phyloP scores from a whole-genome alignment of 1,284 basidiomycete species.

The Fomitopsis pinicola region DNA sequence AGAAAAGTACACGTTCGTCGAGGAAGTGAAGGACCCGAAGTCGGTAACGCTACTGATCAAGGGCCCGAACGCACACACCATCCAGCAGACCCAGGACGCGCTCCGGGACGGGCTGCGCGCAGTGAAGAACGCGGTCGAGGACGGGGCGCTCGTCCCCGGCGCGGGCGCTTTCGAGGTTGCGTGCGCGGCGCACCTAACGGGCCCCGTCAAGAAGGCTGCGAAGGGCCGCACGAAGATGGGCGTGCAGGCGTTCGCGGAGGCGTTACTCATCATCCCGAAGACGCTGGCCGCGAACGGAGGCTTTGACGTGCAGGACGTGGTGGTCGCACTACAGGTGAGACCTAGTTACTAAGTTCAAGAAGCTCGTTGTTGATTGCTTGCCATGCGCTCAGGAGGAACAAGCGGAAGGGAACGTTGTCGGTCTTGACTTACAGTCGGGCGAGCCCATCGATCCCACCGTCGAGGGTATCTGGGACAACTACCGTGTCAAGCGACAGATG shows the following conservation, averaged over 20 bases:
- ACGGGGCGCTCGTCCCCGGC: constrained; percentile 85
- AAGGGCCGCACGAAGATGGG: constrained; percentile 98
- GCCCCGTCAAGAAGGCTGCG: constrained; percentile 79
- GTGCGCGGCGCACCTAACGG: constrained; percentile 81
- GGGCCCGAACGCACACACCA: constrained; percentile 97
- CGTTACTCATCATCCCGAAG: constrained; percentile 93
- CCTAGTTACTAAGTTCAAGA: constrained; percentile 6
- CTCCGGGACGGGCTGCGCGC: constrained; percentile 94
- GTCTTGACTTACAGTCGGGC: constrained; percentile 89
- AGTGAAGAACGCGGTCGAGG: constrained; percentile 97
- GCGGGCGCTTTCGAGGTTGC: constrained; percentile 97
- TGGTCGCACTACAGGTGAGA: constrained; percentile 83
- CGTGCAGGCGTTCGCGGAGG: constrained; percentile 96
- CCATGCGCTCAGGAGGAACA: constrained; percentile 73
- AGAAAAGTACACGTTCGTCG: constrained; percentile 98
- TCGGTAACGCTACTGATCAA: constrained; percentile 96
- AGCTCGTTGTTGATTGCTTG: constrained; percentile 9
- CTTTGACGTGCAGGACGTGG: constrained; percentile 94
- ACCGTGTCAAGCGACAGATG: constrained; percentile 98
- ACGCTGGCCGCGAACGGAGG: constrained; percentile 96
- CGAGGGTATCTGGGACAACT: constrained; percentile 99
- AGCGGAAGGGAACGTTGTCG: constrained; percentile 87
- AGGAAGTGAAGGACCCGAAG: constrained; percentile 96
- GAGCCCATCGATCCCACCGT: constrained; percentile 96
- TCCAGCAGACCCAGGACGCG: constrained; percentile 95